Evolutionary conservation across 148 eudicot species (phyloP), one percentile per base, ranked within the genome.

Genomic region (Limonium bicolor): DNA sequence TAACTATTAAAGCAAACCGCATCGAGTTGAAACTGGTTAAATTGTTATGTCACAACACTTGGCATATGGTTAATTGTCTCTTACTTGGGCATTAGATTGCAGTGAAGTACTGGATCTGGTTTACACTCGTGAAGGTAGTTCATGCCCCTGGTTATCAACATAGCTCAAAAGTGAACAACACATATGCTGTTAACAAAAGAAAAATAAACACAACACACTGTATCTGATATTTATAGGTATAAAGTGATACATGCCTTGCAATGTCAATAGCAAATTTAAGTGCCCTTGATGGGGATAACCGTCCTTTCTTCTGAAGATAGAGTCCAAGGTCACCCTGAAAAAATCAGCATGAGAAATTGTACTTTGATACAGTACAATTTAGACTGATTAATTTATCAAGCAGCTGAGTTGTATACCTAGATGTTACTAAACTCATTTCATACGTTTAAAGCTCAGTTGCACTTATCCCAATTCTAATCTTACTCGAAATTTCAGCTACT

Each of bases 71-170:
- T 64, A 56, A 60, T 66, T 72, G 71, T 62, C 58, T 77, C 90
- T 74, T 88, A 88, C 96, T 77, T 83, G 61, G 96, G 96, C 81
- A 63, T 83, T 64, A 88, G 66, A 60, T 77, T 69, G 38, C 94
- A 88, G 62, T 83, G 96, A 55, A 83, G 58, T 33, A 88, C 56
- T 46, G 94, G 73, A 15, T 88, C 92, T 36, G 94, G 96, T 65
- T 88, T 88, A 66, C 92, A 83, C 62, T 74, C 96, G 50, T 88
- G 96, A 45, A 88, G 86, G 54, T 66, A 83, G 53, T 80, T 88
- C 83, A 88, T 79, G 42, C 96, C 96, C 81, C 96, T 88, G 79
- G 23, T 10, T 45, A 57, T 30, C 53, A 21, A 61, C 13, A 29
- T 32, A 27, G 44, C 13, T 14, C 41, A 36, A 43, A 43, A 41